phyloP scores from a whole-genome alignment of 2,329 filamentous ascomycete species.

The Aureobasidium mangrovei region DNA sequence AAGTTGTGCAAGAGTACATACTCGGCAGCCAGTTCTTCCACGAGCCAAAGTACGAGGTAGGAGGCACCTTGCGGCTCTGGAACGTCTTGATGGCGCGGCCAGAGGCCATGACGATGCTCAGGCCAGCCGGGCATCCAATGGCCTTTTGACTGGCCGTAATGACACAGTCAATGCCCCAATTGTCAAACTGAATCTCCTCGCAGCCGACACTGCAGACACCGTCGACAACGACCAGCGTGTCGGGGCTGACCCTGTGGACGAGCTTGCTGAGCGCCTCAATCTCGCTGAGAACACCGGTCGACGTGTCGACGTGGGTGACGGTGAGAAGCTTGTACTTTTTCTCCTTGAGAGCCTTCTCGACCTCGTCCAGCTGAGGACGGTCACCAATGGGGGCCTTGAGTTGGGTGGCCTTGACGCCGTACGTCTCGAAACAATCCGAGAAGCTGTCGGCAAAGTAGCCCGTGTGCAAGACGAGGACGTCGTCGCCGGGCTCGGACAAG shows the following conservation, averaged over 20 bases:
- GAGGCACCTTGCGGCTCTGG: constrained; percentile 70
- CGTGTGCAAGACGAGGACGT: constrained; percentile 86
- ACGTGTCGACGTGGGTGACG: constrained; percentile 95
- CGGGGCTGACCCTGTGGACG: constrained; percentile 76
- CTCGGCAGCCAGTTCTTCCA: constrained; percentile 96
- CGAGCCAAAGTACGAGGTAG: constrained; percentile 85
- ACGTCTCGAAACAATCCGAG: constrained; percentile 81
- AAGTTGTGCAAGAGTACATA: constrained; percentile 35
- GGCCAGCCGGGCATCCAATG: constrained; percentile 86
- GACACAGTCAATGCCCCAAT: constrained; percentile 86
- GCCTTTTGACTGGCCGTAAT: constrained; percentile 95
- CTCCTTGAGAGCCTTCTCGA: constrained; percentile 79
- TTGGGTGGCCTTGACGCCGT: constrained; percentile 83
- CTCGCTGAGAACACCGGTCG: constrained; percentile 89
- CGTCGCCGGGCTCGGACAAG: constrained; percentile 77
- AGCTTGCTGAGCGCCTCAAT: constrained; percentile 75
- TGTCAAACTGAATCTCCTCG: constrained; percentile 93
- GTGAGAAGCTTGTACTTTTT: constrained; percentile 93
- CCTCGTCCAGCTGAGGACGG: constrained; percentile 73
- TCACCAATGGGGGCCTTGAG: constrained; percentile 82
- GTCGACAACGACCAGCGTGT: constrained; percentile 87
- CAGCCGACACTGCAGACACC: constrained; percentile 95
- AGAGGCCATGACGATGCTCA: constrained; percentile 91
- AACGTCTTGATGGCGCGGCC: constrained; percentile 75
- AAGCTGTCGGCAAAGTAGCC: constrained; percentile 97